A percentile compares a stretch with the other conserved stretches of the same genome.
Conservation (phyloP, 1,284 basidiomycete genomes). For the Cryptococcus sp. region DNA sequence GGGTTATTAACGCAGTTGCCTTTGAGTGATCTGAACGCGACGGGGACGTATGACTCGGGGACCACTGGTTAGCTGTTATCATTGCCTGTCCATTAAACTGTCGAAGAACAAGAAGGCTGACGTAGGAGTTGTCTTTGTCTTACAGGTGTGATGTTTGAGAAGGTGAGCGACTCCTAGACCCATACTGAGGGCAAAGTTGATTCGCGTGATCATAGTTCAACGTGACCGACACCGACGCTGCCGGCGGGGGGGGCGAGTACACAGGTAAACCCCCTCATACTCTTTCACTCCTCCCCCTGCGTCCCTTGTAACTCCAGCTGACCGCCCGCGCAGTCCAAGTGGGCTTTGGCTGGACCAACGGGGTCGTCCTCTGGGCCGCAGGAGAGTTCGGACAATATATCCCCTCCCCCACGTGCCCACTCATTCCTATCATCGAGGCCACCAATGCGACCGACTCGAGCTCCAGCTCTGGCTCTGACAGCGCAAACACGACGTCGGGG, state of each 20-base stretch:
- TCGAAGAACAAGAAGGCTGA: no score
- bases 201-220: constrained; percentile 41
- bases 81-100: background rate
- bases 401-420: constrained; percentile 64
- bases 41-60: constrained; percentile 51
- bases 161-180: constrained; percentile 44
- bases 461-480: background rate
- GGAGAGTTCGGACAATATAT: constrained; percentile 66
- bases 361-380: constrained; percentile 69
- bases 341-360: constrained; percentile 79
- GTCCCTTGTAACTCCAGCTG: constrained; percentile 51
- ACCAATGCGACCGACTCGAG: constrained; percentile 18
- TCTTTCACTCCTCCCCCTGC: background rate
- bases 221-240: constrained; percentile 68
- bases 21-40: constrained; percentile 68
- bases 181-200: background rate
- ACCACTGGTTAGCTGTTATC: constrained; percentile 17
- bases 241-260: constrained; percentile 82
- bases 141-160: constrained; percentile 77
- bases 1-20: constrained; percentile 66
- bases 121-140: constrained; percentile 8
- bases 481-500: constrained; percentile 8
- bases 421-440: constrained; percentile 50
- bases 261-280: constrained; percentile 52
- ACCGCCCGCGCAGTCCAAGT: constrained; percentile 32